Conservation (phyloP, 352 stramenopile genomes). For the Blastocystis sp. region DNA sequence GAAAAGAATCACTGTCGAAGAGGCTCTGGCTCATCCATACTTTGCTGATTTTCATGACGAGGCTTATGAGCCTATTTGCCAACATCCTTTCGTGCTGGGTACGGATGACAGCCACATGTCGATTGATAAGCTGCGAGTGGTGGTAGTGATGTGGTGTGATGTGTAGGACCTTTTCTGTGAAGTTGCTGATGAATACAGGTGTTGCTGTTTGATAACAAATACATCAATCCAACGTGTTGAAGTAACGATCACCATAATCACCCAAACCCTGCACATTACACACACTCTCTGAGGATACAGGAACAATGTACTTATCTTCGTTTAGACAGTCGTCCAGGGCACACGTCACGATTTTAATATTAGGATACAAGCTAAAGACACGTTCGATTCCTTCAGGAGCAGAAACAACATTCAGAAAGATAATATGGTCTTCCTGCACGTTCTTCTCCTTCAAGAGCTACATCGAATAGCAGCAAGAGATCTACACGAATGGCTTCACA, state of each 20-base stretch:
- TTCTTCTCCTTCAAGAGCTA: constrained; percentile 58
- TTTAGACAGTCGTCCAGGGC: constrained; percentile 64
- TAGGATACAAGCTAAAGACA: constrained; percentile 55
- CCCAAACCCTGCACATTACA: not conserved
- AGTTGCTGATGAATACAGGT: not conserved
- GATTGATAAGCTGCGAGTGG: constrained; percentile 17
- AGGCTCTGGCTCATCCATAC: constrained; percentile 81
- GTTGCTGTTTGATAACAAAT: not conserved
- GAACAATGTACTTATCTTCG: constrained; percentile 66
- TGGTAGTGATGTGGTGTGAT: not conserved
- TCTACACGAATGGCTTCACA: constrained; percentile 54
- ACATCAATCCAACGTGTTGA: not conserved
- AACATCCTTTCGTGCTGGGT: constrained; percentile 59
- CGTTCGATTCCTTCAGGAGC: constrained; percentile 63
- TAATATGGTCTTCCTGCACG: constrained; percentile 57
- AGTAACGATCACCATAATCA: constrained; percentile 50
- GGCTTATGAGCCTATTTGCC: constrained; percentile 78
- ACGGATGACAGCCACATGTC: constrained; percentile 39
- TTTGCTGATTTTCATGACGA: constrained; percentile 81
- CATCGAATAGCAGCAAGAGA: not conserved
- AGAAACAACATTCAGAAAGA: constrained; percentile 65
- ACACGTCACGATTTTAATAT: constrained; percentile 62
- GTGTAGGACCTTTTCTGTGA: constrained; percentile 4
- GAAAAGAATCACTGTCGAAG: constrained; percentile 82
- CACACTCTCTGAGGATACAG: not conserved